Percentiles rank a stretch among this genome's conserved stretches.
phyloP scores from a whole-genome alignment of 345 rosid genomes.

The Boechera retrofracta region DNA sequence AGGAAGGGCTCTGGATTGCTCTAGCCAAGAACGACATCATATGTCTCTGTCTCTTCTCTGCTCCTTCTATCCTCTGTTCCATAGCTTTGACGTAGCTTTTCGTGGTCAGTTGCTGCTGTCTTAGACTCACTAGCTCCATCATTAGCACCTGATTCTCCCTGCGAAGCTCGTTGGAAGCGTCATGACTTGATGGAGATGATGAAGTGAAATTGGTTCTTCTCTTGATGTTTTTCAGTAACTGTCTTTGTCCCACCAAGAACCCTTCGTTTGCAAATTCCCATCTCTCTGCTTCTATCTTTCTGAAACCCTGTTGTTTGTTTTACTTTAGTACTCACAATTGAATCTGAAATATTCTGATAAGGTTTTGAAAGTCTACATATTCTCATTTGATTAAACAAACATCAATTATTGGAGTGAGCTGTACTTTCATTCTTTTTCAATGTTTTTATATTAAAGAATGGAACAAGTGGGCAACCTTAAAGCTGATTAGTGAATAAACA shows the following conservation, averaged over 20 bases:
- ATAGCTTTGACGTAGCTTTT: conserved; percentile 57
- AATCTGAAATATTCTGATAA: background rate
- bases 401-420: conserved; percentile 35
- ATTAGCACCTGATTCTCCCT: conserved; percentile 67
- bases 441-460: background rate
- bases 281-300: conserved; percentile 94
- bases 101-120: conserved; percentile 74
- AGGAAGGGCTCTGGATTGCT: conserved; percentile 78
- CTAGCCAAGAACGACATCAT: conserved; percentile 91
- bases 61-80: conserved; percentile 70
- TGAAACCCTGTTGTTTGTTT: conserved; percentile 66
- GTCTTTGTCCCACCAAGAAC: conserved; percentile 86
- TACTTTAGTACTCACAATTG: background rate
- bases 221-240: conserved; percentile 68
- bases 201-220: conserved; percentile 49
- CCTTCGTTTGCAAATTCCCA: conserved; percentile 99
- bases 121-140: conserved; percentile 71
- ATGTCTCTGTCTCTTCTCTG: conserved; percentile 83
- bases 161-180: conserved; percentile 61
- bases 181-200: conserved; percentile 8
- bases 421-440: background rate
- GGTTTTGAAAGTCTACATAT: background rate
- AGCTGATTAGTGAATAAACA: conserved; percentile 33
- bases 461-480: conserved; percentile 44
- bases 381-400: conserved; percentile 2